Percentiles rank a stretch among this genome's conserved stretches.
Conservation (phyloP, 768 basidiomycete species). For the Austroboletus festivus region DNA sequence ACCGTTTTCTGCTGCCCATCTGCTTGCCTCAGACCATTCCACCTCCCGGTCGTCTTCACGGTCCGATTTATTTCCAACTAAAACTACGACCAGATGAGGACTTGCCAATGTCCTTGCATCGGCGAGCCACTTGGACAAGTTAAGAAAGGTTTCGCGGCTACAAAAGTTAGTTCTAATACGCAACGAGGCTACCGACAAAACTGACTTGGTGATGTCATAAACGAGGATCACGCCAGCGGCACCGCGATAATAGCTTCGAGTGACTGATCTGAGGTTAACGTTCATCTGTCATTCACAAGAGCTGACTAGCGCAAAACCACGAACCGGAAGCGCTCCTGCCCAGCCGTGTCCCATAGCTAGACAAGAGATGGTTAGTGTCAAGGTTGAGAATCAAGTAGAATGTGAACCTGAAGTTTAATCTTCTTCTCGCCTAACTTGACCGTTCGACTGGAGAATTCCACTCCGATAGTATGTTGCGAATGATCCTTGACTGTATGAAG, state of each 20-base stretch:
- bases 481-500: slow-evolving; percentile 80
- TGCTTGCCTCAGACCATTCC: slow-evolving; percentile 91
- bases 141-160: slow-evolving; percentile 85
- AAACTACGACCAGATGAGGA: slow-evolving; percentile 82
- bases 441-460: slow-evolving; percentile 94
- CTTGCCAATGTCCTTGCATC: slow-evolving; percentile 93
- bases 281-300: slow-evolving; percentile 9
- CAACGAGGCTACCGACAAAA: slow-evolving; percentile 2
- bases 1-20: slow-evolving; percentile 97
- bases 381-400: slow-evolving; percentile 1
- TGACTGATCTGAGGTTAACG: slow-evolving; percentile 63
- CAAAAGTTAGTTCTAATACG: slow-evolving; percentile 4
- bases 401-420: slow-evolving; percentile 87
- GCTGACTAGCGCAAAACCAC: slow-evolving; percentile 16
- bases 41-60: slow-evolving; percentile 93
- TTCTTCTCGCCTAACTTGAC: slow-evolving; percentile 91
- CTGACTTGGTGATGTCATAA: slow-evolving; percentile 88
- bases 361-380: slow-evolving; percentile 12
- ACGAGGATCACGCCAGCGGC: slow-evolving; percentile 90
- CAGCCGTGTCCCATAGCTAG: slow-evolving; percentile 96
- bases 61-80: slow-evolving; percentile 96
- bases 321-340: slow-evolving; percentile 91
- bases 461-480: slow-evolving; percentile 97
- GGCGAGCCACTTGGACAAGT: slow-evolving; percentile 84
- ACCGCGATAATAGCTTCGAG: slow-evolving; percentile 93